These are phyloP conservation scores for Hevea brasiliensis DNA, from an alignment of 345 rosid genomes.

Conservation along the genomic window DNA sequence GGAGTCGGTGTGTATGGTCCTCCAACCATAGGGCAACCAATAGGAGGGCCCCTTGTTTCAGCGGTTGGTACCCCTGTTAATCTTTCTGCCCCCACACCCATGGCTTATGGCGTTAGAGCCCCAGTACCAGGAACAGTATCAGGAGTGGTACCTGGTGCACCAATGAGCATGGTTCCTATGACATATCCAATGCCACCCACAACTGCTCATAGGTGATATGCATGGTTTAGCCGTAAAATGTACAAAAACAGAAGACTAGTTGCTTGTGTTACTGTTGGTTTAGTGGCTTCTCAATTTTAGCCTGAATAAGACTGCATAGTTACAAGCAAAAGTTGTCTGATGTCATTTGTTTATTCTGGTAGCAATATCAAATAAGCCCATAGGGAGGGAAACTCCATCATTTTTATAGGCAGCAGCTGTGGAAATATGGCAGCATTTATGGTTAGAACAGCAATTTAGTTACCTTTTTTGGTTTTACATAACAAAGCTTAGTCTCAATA, in stretches of 20 bases:
- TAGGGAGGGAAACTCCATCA: slow-evolving; percentile 30
- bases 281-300: slow-evolving; percentile 24
- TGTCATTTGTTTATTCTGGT: slow-evolving; percentile 30
- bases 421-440: slow-evolving; percentile 28
- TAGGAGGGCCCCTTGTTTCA: slow-evolving; percentile 75
- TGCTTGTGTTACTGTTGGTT: slow-evolving; percentile 22
- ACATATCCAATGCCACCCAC: slow-evolving; percentile 72
- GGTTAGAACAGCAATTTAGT: slow-evolving; percentile 29
- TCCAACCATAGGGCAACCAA: slow-evolving; percentile 77
- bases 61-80: slow-evolving; percentile 96
- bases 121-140: slow-evolving; percentile 27
- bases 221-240: slow-evolving; percentile 32
- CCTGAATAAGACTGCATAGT: slow-evolving; percentile 40
- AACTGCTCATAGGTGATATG: slow-evolving; percentile 66
- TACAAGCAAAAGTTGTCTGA: slow-evolving; percentile 34
- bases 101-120: slow-evolving; percentile 75
- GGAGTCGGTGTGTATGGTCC: slow-evolving; percentile 60
- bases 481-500: slow-evolving; percentile 28
- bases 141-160: slow-evolving; percentile 68
- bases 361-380: slow-evolving; percentile 34
- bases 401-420: slow-evolving; percentile 41
- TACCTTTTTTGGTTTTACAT: slow-evolving; percentile 12
- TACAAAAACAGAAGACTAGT: slow-evolving; percentile 47
- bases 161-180: slow-evolving; percentile 68
- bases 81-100: slow-evolving; percentile 65